phyloP scores from a whole-genome alignment of 352 stramenopile species.

The Phytophthora lateralis region DNA sequence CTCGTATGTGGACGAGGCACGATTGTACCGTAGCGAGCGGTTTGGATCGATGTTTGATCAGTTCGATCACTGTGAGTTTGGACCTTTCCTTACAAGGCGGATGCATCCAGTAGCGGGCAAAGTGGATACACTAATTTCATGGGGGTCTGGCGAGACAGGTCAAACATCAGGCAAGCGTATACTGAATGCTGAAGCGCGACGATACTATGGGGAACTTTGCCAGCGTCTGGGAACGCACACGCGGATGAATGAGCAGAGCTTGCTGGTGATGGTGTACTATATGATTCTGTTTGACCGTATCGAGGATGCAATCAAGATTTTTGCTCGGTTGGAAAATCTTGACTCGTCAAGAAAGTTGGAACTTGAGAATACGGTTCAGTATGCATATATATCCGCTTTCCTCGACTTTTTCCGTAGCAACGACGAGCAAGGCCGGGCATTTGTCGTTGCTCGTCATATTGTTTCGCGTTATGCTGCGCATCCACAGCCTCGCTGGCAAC shows the following conservation, averaged over 20 bases:
- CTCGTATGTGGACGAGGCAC: slow-evolving; percentile 24
- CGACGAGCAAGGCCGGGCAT: slow-evolving; percentile 14
- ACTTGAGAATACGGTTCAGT: slow-evolving; percentile 44
- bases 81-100: slow-evolving; percentile 47
- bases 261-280: slow-evolving; percentile 56
- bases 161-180: slow-evolving; percentile 32
- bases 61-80: slow-evolving; percentile 58
- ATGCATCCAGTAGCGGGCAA: slow-evolving; percentile 41
- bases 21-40: slow-evolving; percentile 38
- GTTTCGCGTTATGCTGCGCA: slow-evolving; percentile 45
- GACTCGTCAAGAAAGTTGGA: not conserved
- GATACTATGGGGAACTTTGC: slow-evolving; percentile 51
- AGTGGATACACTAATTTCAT: slow-evolving; percentile 12
- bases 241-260: slow-evolving; percentile 28
- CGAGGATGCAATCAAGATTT: slow-evolving; percentile 39
- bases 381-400: slow-evolving; percentile 66
- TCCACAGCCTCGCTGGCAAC: slow-evolving; percentile 49
- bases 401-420: slow-evolving; percentile 55
- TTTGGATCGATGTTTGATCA: slow-evolving; percentile 26
- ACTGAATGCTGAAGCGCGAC: slow-evolving; percentile 42
- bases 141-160: not conserved
- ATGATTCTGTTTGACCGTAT: slow-evolving; percentile 56
- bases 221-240: slow-evolving; percentile 40
- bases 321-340: slow-evolving; percentile 30
- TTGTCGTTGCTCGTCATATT: slow-evolving; percentile 42